Base-by-base conservation (phyloP, 495 filamentous ascomycete species). In the Penicillium chermesinum region DNA sequence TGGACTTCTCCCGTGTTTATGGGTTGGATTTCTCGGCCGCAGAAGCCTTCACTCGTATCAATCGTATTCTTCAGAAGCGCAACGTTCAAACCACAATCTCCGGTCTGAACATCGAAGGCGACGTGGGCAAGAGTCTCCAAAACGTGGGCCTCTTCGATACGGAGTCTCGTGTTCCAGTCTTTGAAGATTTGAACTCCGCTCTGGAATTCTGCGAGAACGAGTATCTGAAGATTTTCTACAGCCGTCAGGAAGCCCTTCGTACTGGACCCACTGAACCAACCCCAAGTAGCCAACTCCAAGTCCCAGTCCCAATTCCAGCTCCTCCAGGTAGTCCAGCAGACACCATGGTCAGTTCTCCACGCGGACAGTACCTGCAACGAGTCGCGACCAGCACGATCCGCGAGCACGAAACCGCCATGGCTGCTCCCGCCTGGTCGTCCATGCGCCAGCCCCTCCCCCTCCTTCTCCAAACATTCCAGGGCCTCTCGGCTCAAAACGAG, bases 131-230 rank as follows among this genome's bases (percentile, higher is more conserved):
- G 44, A 85, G 80, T 48, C 75, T 98, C 5, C 71, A 85, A 12
- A 87, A 85, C 37, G 89, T 95, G 6, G 91, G 89, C 6, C 74
- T 97, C 0, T 77, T 83, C 45, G 84, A 86, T 36, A 66, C 77
- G 18, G 82, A 81, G 12, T 77, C 80, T 7, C 78, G 81, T 8
- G 84, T 89, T 18, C 78, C 81, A 48, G 80, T 95, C 14, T 91
- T 95, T 49, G 87, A 87, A 46, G 87, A 94, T 51, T 78, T 98
- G 38, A 98, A 98, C 66, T 86, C 85, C 3, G 93, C 90, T 0
- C 75, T 98, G 2, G 94, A 98, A 58, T 86, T 79, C 57, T 96
- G 91, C 66, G 93, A 98, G 65, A 98, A 98, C 56, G 86, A 95
- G 47, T 88, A 95, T 18, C 75, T 98, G 10, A 88, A 90, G 52